A percentile compares a stretch with the other conserved stretches of the same genome.
Evolutionary conservation across 345 rosid genomes (phyloP).

Genomic region (Atalantia buxifolia): DNA sequence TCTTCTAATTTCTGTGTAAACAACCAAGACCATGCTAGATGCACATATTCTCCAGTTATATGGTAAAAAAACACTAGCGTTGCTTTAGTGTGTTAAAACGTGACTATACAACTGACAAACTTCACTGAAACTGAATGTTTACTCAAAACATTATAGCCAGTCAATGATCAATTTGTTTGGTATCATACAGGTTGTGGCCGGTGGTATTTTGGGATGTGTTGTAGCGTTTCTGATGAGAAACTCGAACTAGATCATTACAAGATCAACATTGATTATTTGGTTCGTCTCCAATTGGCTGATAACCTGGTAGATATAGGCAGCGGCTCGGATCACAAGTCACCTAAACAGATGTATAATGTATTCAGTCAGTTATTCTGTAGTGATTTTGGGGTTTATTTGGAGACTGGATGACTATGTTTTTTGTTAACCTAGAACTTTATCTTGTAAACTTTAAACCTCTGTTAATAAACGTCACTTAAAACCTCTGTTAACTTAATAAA

Average conservation of each 20-base stretch:
- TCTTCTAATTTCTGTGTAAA: background rate
- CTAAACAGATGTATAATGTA: background rate
- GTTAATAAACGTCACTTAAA: background rate
- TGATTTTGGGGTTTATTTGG: background rate
- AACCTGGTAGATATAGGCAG: background rate
- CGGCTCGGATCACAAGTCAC: background rate
- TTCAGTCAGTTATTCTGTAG: background rate
- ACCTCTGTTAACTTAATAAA: background rate
- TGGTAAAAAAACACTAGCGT: background rate
- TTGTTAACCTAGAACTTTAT: background rate
- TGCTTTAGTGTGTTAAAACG: background rate
- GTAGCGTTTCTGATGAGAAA: slow-evolving; percentile 74
- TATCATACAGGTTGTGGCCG: slow-evolving; percentile 74
- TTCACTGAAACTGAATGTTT: background rate
- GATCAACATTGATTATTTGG: background rate
- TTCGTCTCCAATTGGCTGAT: background rate
- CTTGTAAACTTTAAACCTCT: background rate
- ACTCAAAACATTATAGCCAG: background rate
- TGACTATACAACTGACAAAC: background rate
- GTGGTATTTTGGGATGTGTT: slow-evolving; percentile 69
- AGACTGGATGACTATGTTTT: background rate
- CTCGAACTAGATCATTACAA: slow-evolving; percentile 29
- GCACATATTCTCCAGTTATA: background rate
- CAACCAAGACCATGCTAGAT: background rate
- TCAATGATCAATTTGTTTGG: background rate